A percentile compares a stretch with the other conserved stretches of the same genome.
Conservation (phyloP, 176 grass and related monocot genomes). For the Lolium perenne region DNA sequence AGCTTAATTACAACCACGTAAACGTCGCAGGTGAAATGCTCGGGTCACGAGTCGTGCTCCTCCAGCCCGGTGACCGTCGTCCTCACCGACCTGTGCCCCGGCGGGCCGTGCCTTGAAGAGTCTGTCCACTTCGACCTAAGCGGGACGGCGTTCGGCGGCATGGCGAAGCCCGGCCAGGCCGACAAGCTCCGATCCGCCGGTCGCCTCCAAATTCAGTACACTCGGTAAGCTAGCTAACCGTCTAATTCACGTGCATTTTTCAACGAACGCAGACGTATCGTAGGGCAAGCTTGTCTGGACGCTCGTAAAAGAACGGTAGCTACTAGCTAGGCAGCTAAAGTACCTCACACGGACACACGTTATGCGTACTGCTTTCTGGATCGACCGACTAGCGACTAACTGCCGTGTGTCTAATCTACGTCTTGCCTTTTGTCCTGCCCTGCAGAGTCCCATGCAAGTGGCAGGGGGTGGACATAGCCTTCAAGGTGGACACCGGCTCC, state of each 20-base stretch:
- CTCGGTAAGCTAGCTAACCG: conserved; percentile 30
- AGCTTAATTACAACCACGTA: not conserved
- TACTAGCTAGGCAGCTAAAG: too few species aligned
- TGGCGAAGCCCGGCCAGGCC: conserved; percentile 59
- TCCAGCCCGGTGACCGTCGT: conserved; percentile 24
- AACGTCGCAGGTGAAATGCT: not conserved
- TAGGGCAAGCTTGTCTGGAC: not conserved
- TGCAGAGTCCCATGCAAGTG: conserved; percentile 82
- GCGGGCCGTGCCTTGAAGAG: conserved; percentile 48
- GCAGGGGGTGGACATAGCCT: conserved; percentile 58
- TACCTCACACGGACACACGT: not conserved
- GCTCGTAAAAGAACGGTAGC: not conserved
- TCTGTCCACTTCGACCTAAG: conserved; percentile 84
- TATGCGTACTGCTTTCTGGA: not conserved
- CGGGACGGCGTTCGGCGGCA: conserved; percentile 74
- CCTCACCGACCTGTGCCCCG: not conserved
- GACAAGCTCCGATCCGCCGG: conserved; percentile 70
- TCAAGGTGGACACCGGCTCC: conserved; percentile 75
- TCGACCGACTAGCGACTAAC: not conserved
- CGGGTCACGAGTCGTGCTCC: not conserved
- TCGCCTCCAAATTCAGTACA: conserved; percentile 59
- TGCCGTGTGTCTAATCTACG: not conserved
- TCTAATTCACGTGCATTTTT: not conserved
- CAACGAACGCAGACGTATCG: not conserved
- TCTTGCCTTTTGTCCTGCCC: conserved; percentile 32